phyloP scores from a whole-genome alignment of 495 filamentous ascomycete species.

The Lasiosphaeria miniovina region DNA sequence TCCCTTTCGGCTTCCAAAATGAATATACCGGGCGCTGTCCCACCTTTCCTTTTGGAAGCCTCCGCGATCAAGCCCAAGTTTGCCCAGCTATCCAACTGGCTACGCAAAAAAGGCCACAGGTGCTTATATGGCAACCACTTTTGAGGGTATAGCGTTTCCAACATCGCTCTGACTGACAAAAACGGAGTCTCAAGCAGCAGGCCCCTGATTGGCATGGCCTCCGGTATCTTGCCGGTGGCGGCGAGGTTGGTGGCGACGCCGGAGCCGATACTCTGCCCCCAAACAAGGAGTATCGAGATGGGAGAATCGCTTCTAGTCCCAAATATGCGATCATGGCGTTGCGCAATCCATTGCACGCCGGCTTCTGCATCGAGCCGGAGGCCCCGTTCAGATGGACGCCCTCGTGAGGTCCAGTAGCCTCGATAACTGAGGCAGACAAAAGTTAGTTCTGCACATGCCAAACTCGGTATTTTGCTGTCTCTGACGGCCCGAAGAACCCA shows the following conservation, averaged over 20 bases:
- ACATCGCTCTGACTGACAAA: slow-evolving; percentile 67
- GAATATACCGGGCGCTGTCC: slow-evolving; percentile 42
- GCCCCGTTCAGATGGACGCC: slow-evolving; percentile 62
- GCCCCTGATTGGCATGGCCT: slow-evolving; percentile 32
- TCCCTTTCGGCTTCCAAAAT: slow-evolving; percentile 63
- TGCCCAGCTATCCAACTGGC: slow-evolving; percentile 44
- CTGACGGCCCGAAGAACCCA: slow-evolving; percentile 45
- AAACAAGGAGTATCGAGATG: slow-evolving; percentile 56
- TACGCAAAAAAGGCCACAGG: slow-evolving; percentile 49
- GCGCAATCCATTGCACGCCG: slow-evolving; percentile 53
- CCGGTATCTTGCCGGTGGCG: slow-evolving; percentile 22
- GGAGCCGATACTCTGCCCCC: slow-evolving; percentile 76
- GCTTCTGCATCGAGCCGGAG: slow-evolving; percentile 63
- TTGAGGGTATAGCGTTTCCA: slow-evolving; percentile 72
- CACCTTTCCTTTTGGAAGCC: slow-evolving; percentile 16
- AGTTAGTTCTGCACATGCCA: slow-evolving; percentile 40
- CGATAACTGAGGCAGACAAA: slow-evolving; percentile 69
- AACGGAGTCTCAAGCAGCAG: slow-evolving; percentile 78
- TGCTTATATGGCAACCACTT: slow-evolving; percentile 73
- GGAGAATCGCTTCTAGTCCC: slow-evolving; percentile 18
- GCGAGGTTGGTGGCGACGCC: slow-evolving; percentile 56
- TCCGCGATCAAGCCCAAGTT: slow-evolving; percentile 38
- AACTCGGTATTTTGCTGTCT: slow-evolving; percentile 24
- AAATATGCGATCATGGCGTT: slow-evolving; percentile 30
- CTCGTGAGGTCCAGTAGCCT: slow-evolving; percentile 76